Percentiles rank a stretch among this genome's conserved stretches.
Evolutionary conservation across 768 basidiomycete genomes (phyloP).

Genomic region (Russula griseocarnosa): DNA sequence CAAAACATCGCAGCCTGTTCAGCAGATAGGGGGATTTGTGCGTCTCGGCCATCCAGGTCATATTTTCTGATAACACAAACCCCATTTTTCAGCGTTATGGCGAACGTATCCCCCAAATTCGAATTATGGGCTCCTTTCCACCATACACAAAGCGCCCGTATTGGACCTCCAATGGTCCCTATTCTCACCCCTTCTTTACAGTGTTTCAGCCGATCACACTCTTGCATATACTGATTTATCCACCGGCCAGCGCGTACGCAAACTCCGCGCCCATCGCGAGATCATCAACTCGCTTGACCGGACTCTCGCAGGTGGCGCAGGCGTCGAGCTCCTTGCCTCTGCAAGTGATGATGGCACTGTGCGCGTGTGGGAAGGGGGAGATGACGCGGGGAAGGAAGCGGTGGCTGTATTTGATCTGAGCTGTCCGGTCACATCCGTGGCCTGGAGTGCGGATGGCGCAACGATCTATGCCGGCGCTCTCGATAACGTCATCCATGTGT

Average conservation of each 20-base stretch:
- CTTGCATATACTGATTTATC: slow-evolving; percentile 73
- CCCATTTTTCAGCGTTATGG: slow-evolving; percentile 63
- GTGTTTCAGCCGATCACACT: slow-evolving; percentile 87
- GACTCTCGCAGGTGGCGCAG: slow-evolving; percentile 78
- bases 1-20: slow-evolving; percentile 92
- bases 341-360: slow-evolving; percentile 93
- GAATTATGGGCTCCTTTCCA: slow-evolving; percentile 84
- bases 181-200: slow-evolving; percentile 65
- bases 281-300: slow-evolving; percentile 89
- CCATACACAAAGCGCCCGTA: slow-evolving; percentile 84
- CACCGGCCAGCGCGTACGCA: slow-evolving; percentile 74
- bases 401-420: slow-evolving; percentile 81
- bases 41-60: slow-evolving; percentile 36
- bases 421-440: slow-evolving; percentile 87
- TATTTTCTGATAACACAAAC: slow-evolving; percentile 8
- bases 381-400: slow-evolving; percentile 65
- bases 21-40: slow-evolving; percentile 85
- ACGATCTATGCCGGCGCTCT: slow-evolving; percentile 87
- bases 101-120: slow-evolving; percentile 87
- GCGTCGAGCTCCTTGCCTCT: slow-evolving; percentile 79
- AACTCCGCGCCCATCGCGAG: slow-evolving; percentile 84
- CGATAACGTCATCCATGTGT: slow-evolving; percentile 94
- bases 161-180: slow-evolving; percentile 91
- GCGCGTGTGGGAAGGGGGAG: slow-evolving; percentile 85
- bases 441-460: slow-evolving; percentile 89